Percentiles rank a stretch among this genome's conserved stretches.
phyloP scores from a whole-genome alignment of 768 basidiomycete species.

The Boletus fagicola region DNA sequence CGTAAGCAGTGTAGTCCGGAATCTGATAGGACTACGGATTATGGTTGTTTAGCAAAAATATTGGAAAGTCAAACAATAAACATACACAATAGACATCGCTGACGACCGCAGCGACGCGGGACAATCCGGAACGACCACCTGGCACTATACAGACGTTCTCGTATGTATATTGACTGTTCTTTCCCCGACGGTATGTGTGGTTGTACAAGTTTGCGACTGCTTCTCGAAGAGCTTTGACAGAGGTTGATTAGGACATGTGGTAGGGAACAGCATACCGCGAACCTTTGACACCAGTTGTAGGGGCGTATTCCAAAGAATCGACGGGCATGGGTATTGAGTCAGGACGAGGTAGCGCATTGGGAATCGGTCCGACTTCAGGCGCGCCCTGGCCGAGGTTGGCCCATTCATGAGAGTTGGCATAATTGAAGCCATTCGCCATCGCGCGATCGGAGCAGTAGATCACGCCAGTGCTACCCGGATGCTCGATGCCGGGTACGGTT shows the following conservation, averaged over 20 bases:
- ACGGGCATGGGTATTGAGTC: slow-evolving; percentile 60
- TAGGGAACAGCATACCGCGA: slow-evolving; percentile 3
- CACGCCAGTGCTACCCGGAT: slow-evolving; percentile 62
- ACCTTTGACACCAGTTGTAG: slow-evolving; percentile 90
- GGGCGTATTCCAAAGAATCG: slow-evolving; percentile 86
- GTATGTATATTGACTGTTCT: slow-evolving; percentile 79
- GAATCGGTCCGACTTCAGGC: slow-evolving; percentile 84
- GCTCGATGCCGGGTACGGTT: slow-evolving; percentile 84
- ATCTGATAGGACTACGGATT: slow-evolving; percentile 73
- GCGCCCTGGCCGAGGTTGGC: slow-evolving; percentile 90
- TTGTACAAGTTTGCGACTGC: slow-evolving; percentile 93
- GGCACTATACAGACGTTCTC: slow-evolving; percentile 96
- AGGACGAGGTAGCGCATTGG: slow-evolving; percentile 67
- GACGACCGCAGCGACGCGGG: slow-evolving; percentile 88
- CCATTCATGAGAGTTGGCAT: slow-evolving; percentile 77
- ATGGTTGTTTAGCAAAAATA: background rate
- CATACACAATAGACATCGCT: slow-evolving; percentile 82
- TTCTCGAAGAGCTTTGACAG: slow-evolving; percentile 64
- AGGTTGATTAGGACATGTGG: slow-evolving; percentile 2
- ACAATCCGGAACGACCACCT: slow-evolving; percentile 87
- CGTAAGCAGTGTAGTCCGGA: slow-evolving; percentile 89
- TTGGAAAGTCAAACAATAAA: background rate
- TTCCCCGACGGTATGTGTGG: slow-evolving; percentile 77
- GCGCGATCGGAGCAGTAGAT: slow-evolving; percentile 93
- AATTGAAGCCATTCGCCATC: slow-evolving; percentile 92